Base-by-base conservation (phyloP, 768 basidiomycete species). In the Pleurotus eryngii region DNA sequence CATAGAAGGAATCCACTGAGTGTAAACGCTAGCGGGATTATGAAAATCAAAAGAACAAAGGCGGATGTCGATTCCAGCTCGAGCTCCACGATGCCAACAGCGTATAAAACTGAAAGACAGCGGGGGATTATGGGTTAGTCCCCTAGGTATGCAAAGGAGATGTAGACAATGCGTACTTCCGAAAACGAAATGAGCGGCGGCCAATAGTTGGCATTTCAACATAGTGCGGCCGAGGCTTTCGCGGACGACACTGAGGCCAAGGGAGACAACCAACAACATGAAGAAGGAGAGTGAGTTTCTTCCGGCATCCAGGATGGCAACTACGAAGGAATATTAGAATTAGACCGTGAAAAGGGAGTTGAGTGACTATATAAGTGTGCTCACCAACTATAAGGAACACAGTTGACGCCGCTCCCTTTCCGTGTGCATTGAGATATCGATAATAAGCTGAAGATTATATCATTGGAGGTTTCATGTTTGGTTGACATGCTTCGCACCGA, bases 211-310 rank as follows among this genome's bases (percentile, higher is more conserved):
- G 59, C 94, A 93, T 65, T 78, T 89, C 48, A 86, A 67, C 95
- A 98, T 96, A 6, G 86, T 87, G 5, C 74, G 74, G 0, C 93
- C 96, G 9, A 99, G 76, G 5, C 88, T 87, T 64, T 98, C 95
- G 39, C 89, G 83, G 24, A 98, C 93, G 26, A 98, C 93, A 61
- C 90, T 92, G 40, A 97, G 76, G 37, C 97, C 97, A 64, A 98
- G 82, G 3, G 91, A 87, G 22, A 98, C 95, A 46, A 98, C 86
- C 18, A 98, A 77, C 18, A 99, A 80, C 79, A 98, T 84, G 75
- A 98, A 98, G 76, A 98, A 95, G 1, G 92, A 95, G 69, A 95
- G 79, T 1, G 94, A 90, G 66, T 98, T 98, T 46, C 97, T 77
- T 5, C 90, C 95, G 7, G 97, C 96, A 65, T 98, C 95, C 45